Evolutionary conservation across 371 early-diverging fungal genomes (phyloP), one percentile per base, ranked within the genome.

Genomic region (Rhizopus sp.): DNA sequence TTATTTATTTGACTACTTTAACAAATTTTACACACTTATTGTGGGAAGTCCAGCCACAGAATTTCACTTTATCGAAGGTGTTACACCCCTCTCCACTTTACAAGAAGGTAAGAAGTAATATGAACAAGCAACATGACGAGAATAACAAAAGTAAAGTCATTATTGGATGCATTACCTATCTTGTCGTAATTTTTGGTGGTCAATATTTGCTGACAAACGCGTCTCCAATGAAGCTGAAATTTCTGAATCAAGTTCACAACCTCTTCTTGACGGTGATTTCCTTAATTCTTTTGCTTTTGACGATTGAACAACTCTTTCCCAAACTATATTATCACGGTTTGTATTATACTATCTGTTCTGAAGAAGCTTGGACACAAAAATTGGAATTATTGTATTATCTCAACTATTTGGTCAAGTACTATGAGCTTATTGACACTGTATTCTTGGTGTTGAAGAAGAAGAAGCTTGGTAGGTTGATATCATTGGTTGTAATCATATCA

Each of bases 371-470:
- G 75, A 83, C 76, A 40, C 79, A 80, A 53, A 70, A 72, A 9
- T 66, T 87, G 59, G 83, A 85, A 56, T 48, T 81, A 37, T 39
- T 83, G 17, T 88, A 88, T 70, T 89, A 88, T 60, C 64, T 84
- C 53, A 89, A 89, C 63, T 88, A 89, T 60, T 64, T 88, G 59
- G 73, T 81, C 57, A 89, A 89, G 67, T 90, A 75, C 65, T 83
- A 75, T 68, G 90, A 89, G 70, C 75, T 89, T 17, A 47, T 82
- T 35, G 90, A 90, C 62, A 90, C 90, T 17, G 64, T 81, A 12
- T 83, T 90, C 59, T 74, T 90, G 53, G 87, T 84, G 3, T 64
- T 86, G 10, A 85, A 84, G 58, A 83, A 85, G 70, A 88, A 88
- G 73, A 73, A 75, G 52, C 76, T 87, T 9, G 59, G 64, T 69